Evolutionary conservation across 257 asterid species (phyloP).

Genomic region (Petunia axillaris): DNA sequence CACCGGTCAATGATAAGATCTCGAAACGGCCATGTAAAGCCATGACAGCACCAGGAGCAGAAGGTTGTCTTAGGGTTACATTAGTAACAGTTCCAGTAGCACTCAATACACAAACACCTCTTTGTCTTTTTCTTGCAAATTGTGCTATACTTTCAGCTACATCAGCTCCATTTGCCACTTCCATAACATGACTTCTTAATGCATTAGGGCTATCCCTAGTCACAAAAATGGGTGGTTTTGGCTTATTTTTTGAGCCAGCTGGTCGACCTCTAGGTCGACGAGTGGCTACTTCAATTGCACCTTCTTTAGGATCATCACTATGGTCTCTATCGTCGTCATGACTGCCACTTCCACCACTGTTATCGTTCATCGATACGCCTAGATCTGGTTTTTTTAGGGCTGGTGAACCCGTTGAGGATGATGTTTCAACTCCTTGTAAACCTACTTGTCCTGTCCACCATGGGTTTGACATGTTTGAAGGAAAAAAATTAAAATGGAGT

Average conservation of each 20-base stretch:
- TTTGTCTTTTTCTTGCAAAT: constrained; percentile 57
- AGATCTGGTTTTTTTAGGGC: constrained; percentile 56
- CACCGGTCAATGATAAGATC: constrained; percentile 60
- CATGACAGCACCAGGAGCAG: constrained; percentile 61
- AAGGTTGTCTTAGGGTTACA: constrained; percentile 63
- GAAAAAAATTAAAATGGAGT: neutral
- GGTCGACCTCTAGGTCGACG: constrained; percentile 68
- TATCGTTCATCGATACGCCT: constrained; percentile 49
- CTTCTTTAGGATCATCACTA: constrained; percentile 58
- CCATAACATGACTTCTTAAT: constrained; percentile 67
- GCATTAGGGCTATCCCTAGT: constrained; percentile 74
- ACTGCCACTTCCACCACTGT: constrained; percentile 35
- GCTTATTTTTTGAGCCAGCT: constrained; percentile 67
- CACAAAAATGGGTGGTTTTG: constrained; percentile 63
- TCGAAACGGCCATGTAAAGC: constrained; percentile 66
- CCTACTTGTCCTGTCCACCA: constrained; percentile 74
- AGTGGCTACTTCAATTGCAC: constrained; percentile 51
- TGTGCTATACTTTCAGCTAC: constrained; percentile 69
- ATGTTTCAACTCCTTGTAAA: constrained; percentile 47
- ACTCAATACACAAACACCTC: constrained; percentile 66
- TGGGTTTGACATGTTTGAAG: constrained; percentile 50
- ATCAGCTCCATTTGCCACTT: constrained; percentile 62
- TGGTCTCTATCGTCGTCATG: constrained; percentile 44
- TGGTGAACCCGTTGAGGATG: constrained; percentile 40
- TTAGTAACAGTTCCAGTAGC: constrained; percentile 65